Conservation (phyloP, 163 green algal species). For the Scenedesmus sp. region DNA sequence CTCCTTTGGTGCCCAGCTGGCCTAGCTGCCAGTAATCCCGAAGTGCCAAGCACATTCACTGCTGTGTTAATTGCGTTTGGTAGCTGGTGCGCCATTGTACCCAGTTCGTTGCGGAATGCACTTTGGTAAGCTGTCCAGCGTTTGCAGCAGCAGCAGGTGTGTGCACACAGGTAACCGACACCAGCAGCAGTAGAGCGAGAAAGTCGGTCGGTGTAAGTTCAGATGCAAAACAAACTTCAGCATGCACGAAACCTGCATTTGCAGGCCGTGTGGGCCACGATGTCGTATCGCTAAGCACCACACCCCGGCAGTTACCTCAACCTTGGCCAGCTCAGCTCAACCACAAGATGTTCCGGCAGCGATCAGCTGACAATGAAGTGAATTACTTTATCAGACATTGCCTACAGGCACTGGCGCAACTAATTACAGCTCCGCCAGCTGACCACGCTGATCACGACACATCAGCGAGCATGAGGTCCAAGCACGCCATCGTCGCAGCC, state of each 20-base stretch:
- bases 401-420: too few relatives aligned
- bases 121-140: neutral
- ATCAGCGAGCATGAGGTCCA: too few relatives aligned
- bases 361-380: neutral
- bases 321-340: neutral
- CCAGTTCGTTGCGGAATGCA: neutral
- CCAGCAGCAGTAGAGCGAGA: neutral
- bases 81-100: slow-evolving; percentile 29
- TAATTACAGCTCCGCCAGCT: too few relatives aligned
- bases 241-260: too few relatives aligned
- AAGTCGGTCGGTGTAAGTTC: neutral
- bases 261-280: too few relatives aligned
- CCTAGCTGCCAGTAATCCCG: neutral
- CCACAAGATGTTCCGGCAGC: neutral
- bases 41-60: slow-evolving; percentile 20
- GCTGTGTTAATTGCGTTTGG: neutral
- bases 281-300: neutral
- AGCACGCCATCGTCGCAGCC: too few relatives aligned
- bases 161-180: neutral
- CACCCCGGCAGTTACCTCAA: neutral
- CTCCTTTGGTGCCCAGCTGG: slow-evolving; percentile 7
- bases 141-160: neutral
- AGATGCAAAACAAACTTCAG: neutral
- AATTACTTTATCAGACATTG: too few relatives aligned
- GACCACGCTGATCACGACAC: too few relatives aligned